A percentile compares a stretch with the other conserved stretches of the same genome.
Conservation (phyloP, 2,329 filamentous ascomycete genomes). For the Arthrobotrys iridis region DNA sequence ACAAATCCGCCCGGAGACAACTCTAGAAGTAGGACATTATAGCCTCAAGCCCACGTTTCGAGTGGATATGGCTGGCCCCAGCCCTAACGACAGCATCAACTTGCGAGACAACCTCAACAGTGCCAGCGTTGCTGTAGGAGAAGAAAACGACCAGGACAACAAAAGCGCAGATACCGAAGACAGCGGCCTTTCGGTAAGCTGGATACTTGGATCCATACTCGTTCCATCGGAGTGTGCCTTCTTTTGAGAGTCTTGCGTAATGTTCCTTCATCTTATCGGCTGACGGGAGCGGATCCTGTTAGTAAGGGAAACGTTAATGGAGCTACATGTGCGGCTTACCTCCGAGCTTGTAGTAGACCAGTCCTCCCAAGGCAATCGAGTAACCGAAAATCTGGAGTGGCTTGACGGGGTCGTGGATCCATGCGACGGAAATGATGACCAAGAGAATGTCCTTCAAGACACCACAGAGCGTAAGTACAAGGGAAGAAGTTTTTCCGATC, state of each 20-base stretch:
- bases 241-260: slow-evolving; percentile 52
- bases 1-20: neutral
- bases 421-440: slow-evolving; percentile 81
- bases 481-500: slow-evolving; percentile 88
- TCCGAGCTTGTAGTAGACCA: slow-evolving; percentile 87
- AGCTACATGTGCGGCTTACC: slow-evolving; percentile 57
- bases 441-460: slow-evolving; percentile 89
- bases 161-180: slow-evolving; percentile 43
- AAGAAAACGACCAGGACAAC: slow-evolving; percentile 53
- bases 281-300: neutral
- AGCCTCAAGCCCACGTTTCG: slow-evolving; percentile 26
- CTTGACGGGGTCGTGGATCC: slow-evolving; percentile 71
- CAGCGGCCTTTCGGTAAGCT: slow-evolving; percentile 51
- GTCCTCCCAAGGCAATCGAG: slow-evolving; percentile 78
- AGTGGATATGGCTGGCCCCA: neutral
- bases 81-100: slow-evolving; percentile 10
- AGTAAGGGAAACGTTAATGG: neutral
- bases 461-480: slow-evolving; percentile 85
- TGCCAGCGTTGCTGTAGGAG: slow-evolving; percentile 24
- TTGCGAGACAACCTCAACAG: slow-evolving; percentile 7
- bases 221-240: slow-evolving; percentile 54
- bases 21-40: slow-evolving; percentile 29
- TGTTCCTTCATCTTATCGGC: slow-evolving; percentile 77
- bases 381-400: slow-evolving; percentile 85
- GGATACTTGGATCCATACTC: slow-evolving; percentile 56